A percentile compares a stretch with the other conserved stretches of the same genome.
Evolutionary conservation across 1,284 basidiomycete species (phyloP).

Genomic region (Leccinum holopus): DNA sequence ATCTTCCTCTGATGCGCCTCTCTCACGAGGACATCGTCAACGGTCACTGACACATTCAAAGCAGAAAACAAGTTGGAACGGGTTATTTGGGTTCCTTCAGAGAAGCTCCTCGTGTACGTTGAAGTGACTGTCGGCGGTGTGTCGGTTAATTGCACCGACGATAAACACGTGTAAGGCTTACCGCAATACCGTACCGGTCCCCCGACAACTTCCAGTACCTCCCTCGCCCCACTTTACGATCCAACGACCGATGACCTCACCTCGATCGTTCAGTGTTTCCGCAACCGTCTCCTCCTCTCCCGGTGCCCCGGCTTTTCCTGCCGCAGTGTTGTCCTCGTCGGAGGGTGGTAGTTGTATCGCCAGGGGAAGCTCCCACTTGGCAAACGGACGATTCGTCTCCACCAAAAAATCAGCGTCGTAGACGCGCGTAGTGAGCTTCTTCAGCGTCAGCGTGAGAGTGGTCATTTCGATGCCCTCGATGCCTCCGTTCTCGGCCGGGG

Average conservation of each 20-base stretch:
- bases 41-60: constrained; percentile 4
- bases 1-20: not conserved
- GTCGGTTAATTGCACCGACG: constrained; percentile 1
- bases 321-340: constrained; percentile 35
- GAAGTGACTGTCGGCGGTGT: constrained; percentile 54
- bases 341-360: constrained; percentile 47
- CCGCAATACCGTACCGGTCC: constrained; percentile 62
- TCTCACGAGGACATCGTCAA: not conserved
- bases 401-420: constrained; percentile 75
- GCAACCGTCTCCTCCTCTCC: constrained; percentile 74
- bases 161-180: constrained; percentile 34
- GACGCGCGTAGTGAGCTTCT: constrained; percentile 61
- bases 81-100: constrained; percentile 12
- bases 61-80: not conserved
- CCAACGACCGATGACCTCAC: constrained; percentile 72
- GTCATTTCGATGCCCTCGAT: constrained; percentile 66
- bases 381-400: constrained; percentile 69
- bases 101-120: constrained; percentile 84
- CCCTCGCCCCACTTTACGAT: constrained; percentile 69
- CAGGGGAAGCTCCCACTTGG: constrained; percentile 76
- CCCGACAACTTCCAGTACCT: constrained; percentile 59
- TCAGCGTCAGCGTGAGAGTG: constrained; percentile 64
- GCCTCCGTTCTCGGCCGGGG: constrained; percentile 41
- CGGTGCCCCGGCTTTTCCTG: constrained; percentile 38
- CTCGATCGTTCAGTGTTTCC: constrained; percentile 65